Base-by-base conservation (phyloP, 345 rosid genomes). In the Erucastrum elatum region DNA sequence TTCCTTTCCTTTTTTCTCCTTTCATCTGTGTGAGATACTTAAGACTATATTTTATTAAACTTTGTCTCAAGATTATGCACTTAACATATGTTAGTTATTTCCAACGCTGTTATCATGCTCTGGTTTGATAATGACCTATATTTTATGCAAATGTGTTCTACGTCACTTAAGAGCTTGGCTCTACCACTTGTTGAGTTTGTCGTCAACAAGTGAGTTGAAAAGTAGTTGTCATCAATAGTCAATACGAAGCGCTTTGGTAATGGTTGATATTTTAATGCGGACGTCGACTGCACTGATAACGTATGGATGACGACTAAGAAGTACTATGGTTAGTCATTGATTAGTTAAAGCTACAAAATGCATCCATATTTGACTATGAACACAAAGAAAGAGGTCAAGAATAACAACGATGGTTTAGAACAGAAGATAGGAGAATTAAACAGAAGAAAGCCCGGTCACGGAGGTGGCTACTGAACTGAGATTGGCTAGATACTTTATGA, bases 401-500 rank as follows among this genome's bases (percentile, higher is more conserved):
- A 4, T 46, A 15, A 12, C 55, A 13, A 46, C 55, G 2, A 12
- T 13, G 53, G 53, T 3, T 44, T 44, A 44, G 15, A 44, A 11
- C 34, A 31, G 34, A 31, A 31, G 34, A 3, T 4, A 31, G 5
- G 34, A n/a, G n/a, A n/a, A 31, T 31, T 31, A 31, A 31, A 31
- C 34, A n/a, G n/a, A n/a, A n/a, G n/a, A n/a, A n/a, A n/a, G n/a
- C 33, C 33, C 27, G 26, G 29, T 39, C 66, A 71, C 58, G 58
- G 8, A 60, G 75, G 0, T 13, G 27, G 26, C 8, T 39, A 60
- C 29, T 1, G 39, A 5, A 10, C 35, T 39, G 39, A 11, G 39
- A 8, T 34, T 72, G 66, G 67, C 63, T 8, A 71, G 56, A 60
- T 71, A 26, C 39, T 71, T 71, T 60, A 10, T 66, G 31, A 30